phyloP scores from a whole-genome alignment of 495 filamentous ascomycete genomes.

The Sordaria brevicollis region DNA sequence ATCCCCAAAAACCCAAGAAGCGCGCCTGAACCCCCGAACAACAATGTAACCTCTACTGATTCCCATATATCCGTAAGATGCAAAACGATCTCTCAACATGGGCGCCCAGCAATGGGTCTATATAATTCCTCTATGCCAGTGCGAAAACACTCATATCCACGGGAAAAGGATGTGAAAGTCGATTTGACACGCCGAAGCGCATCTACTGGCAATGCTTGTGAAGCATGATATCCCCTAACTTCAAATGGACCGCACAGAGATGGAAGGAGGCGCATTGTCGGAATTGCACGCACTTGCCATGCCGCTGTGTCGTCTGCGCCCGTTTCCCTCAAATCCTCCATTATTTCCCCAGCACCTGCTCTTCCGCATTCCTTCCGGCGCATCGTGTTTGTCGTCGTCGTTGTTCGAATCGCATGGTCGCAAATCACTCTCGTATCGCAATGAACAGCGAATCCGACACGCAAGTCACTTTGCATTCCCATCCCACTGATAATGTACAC shows the following conservation, averaged over 20 bases:
- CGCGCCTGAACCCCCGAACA: background rate
- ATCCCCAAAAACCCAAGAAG: background rate
- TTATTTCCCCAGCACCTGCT: background rate
- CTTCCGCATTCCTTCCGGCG: background rate
- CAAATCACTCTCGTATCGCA: background rate
- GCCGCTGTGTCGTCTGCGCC: background rate
- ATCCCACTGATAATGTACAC: slow-evolving; percentile 25
- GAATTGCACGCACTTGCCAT: background rate
- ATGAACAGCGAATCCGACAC: background rate
- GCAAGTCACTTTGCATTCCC: slow-evolving; percentile 3
- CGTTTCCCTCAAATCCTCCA: background rate
- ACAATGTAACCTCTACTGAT: slow-evolving; percentile 30
- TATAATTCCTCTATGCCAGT: slow-evolving; percentile 24
- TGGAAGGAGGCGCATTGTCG: background rate
- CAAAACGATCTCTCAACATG: slow-evolving; percentile 24
- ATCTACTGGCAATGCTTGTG: slow-evolving; percentile 16
- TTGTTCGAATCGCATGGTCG: background rate
- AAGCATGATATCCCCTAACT: background rate
- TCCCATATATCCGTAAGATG: slow-evolving; percentile 20
- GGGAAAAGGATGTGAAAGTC: slow-evolving; percentile 18
- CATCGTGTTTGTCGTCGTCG: background rate
- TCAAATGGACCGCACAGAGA: background rate
- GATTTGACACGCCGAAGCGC: slow-evolving; percentile 20
- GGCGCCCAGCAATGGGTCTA: slow-evolving; percentile 27
- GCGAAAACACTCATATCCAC: slow-evolving; percentile 26